Evolutionary conservation across 208 protist genomes (phyloP).

Genomic region (Porcisia hertigi): DNA sequence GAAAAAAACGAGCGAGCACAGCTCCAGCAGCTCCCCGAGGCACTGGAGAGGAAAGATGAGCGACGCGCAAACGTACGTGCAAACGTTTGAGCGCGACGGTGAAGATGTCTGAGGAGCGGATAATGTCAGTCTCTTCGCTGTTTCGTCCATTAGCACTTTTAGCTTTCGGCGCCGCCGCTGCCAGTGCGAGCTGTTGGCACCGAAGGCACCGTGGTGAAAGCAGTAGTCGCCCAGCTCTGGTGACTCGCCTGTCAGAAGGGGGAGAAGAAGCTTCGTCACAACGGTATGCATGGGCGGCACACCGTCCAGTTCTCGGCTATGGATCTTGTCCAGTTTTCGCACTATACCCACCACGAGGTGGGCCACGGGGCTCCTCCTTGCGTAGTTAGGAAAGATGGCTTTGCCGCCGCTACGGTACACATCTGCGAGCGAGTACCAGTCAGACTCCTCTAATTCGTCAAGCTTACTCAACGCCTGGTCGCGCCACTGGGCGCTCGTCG

Average conservation of each 20-base stretch:
- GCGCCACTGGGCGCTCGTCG: conserved; percentile 83
- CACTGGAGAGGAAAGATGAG: conserved; percentile 86
- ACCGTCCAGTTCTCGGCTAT: conserved; percentile 30
- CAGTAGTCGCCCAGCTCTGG: conserved; percentile 29
- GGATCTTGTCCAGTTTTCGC: conserved; percentile 51
- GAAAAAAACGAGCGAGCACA: conserved; percentile 57
- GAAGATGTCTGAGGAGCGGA: background rate
- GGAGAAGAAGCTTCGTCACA: conserved; percentile 21
- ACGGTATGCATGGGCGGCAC: conserved; percentile 17
- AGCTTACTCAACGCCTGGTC: conserved; percentile 70
- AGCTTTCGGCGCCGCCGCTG: conserved; percentile 26
- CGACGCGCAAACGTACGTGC: conserved; percentile 35
- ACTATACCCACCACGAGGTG: conserved; percentile 49
- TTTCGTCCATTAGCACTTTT: conserved; percentile 13
- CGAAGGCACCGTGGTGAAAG: conserved; percentile 10
- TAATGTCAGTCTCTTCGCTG: background rate
- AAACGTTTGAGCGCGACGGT: background rate
- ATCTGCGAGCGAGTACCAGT: conserved; percentile 77
- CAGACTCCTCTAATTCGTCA: conserved; percentile 59
- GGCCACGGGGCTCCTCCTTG: conserved; percentile 28
- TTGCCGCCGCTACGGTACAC: conserved; percentile 32
- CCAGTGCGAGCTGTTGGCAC: conserved; percentile 30
- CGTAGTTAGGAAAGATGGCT: conserved; percentile 81
- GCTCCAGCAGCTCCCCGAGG: conserved; percentile 64
- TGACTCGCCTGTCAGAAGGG: conserved; percentile 28